phyloP scores from a whole-genome alignment of 2,329 filamentous ascomycete species.

The Aspergillus sp. region DNA sequence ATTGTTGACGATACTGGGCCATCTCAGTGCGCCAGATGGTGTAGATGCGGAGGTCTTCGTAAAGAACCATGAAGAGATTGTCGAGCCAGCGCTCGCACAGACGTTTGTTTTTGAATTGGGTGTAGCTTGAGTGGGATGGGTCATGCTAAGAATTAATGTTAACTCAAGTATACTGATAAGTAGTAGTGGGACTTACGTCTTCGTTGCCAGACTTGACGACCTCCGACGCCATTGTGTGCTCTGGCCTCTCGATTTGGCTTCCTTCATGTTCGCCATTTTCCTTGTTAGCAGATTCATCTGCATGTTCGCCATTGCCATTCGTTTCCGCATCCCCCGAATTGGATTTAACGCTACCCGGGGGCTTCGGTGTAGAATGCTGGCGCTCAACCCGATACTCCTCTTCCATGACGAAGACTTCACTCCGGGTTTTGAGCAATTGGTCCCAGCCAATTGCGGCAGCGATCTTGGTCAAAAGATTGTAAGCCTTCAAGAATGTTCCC shows the following conservation, averaged over 20 bases:
- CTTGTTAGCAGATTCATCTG: conserved; percentile 25
- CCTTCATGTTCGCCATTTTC: conserved; percentile 21
- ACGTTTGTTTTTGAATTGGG: conserved; percentile 92
- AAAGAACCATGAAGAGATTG: conserved; percentile 98
- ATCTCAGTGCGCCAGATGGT: conserved; percentile 99
- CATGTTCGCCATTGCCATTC: conserved; percentile 29
- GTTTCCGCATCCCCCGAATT: conserved; percentile 40
- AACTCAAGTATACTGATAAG: conserved; percentile 1
- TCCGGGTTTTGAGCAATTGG: conserved; percentile 85
- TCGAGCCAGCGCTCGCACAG: conserved; percentile 97
- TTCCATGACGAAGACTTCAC: conserved; percentile 98
- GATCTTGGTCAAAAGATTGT: conserved; percentile 89
- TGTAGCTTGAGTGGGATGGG: conserved; percentile 65
- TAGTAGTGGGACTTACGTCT: conserved; percentile 45
- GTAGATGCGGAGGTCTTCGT: conserved; percentile 95
- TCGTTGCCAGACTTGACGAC: conserved; percentile 70
- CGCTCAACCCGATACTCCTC: conserved; percentile 88
- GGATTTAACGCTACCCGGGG: conserved; percentile 34
- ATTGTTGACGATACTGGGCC: conserved; percentile 87
- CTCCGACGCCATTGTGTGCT: conserved; percentile 68
- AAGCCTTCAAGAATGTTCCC: conserved; percentile 92
- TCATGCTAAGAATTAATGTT: conserved; percentile 44
- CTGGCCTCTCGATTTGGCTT: conserved; percentile 64
- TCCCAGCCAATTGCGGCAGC: conserved; percentile 98
- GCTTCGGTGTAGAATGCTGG: conserved; percentile 25